Evolutionary conservation across 768 basidiomycete genomes (phyloP), one percentile per base, ranked within the genome.

Genomic region (Serendipita vermifera): DNA sequence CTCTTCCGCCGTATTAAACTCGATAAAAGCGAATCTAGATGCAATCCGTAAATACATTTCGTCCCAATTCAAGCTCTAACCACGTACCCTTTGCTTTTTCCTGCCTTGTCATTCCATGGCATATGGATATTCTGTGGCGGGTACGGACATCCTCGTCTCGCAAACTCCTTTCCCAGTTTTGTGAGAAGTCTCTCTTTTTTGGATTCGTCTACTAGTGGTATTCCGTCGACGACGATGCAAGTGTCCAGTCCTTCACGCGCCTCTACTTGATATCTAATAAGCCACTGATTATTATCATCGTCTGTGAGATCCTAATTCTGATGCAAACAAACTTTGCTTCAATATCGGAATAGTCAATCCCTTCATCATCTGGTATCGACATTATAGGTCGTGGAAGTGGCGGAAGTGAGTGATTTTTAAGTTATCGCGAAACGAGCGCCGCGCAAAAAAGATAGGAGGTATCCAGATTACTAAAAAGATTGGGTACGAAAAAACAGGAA

Each of bases 81-180:
- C 35, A 66, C 77, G 64, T 67, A 93, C 93, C 96, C 96, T 73
- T 92, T 92, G 75, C 87, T 90, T 70, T 90, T 88, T 27, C 81
- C 87, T 5, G 76, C 77, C 51, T 75, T 64, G 56, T 87, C 79
- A 64, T 93, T 84, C 87, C 89, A 94, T 27, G 94, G 92, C 69
- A 97, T 78, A 60, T 77, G 81, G 60, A 97, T 83, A 62, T 83
- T 81, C 53, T 86, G 85, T 5, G 80, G 70, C 62, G 83, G 84
- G 56, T 96, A 76, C 32, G 81, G 69, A 6, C 82, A 77, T 27
- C 92, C 91, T 66, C 85, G 88, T 64, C 81, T 82, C 11, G 76
- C 74, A 66, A 97, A 94, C 61, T 88, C 83, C 67, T 91, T 91
- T 56, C 80, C 72, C 31, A 98, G 76, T 67, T 86, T 88, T 33